Percentiles rank a stretch among this genome's conserved stretches.
Evolutionary conservation across 768 basidiomycete species (phyloP).

Genomic region (Psilocybe azurescens): DNA sequence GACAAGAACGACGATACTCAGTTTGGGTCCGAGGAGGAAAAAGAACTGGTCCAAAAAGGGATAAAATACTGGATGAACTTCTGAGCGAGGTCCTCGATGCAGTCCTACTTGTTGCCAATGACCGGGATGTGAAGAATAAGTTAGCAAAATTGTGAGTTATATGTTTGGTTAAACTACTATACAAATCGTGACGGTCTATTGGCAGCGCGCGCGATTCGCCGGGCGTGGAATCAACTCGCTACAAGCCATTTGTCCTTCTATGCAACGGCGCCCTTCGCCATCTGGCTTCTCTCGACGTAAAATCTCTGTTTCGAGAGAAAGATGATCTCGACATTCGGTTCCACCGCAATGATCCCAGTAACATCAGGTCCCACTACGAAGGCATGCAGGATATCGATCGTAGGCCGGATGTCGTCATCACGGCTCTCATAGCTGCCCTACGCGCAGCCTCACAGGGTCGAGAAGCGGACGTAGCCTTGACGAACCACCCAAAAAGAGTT

Average conservation of each 20-base stretch:
- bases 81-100: neutral
- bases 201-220: neutral
- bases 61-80: neutral
- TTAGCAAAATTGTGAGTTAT: neutral
- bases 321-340: neutral
- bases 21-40: neutral
- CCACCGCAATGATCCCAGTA: neutral
- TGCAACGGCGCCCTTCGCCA: neutral
- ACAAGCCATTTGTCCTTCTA: neutral
- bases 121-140: neutral
- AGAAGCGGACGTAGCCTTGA: neutral
- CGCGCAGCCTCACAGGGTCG: neutral
- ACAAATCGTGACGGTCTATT: neutral
- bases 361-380: neutral
- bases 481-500: neutral
- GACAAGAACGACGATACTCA: neutral
- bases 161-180: no score
- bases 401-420: neutral
- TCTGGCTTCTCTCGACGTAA: neutral
- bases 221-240: neutral
- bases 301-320: neutral
- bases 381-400: neutral
- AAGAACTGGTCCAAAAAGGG: neutral
- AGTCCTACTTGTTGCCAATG: slow-evolving; percentile 2
- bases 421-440: neutral